These are phyloP conservation scores for Pythium aristosporum DNA, from an alignment of 352 stramenopile genomes.

Conservation along the genomic window DNA sequence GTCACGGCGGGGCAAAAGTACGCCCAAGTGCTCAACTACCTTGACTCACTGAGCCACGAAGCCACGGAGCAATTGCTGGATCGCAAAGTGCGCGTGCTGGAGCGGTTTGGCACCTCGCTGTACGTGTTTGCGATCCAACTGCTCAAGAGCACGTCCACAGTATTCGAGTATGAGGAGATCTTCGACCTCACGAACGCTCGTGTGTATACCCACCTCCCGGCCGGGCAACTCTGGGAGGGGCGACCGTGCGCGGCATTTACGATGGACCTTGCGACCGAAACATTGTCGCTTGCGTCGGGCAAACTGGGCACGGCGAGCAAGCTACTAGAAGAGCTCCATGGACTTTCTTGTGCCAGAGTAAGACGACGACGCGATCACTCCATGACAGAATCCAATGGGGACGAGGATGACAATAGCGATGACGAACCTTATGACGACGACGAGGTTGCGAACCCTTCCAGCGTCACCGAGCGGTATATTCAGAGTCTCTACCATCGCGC, in stretches of 20 bases:
- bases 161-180: slow-evolving; percentile 60
- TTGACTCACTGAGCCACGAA: slow-evolving; percentile 23
- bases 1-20: slow-evolving; percentile 67
- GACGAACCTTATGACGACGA: not conserved
- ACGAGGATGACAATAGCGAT: slow-evolving; percentile 1
- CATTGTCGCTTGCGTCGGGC: slow-evolving; percentile 54
- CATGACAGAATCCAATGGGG: not conserved
- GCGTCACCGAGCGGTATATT: slow-evolving; percentile 34
- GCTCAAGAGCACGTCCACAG: slow-evolving; percentile 51
- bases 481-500: slow-evolving; percentile 47
- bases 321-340: slow-evolving; percentile 25
- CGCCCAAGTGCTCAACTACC: slow-evolving; percentile 43
- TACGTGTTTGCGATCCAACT: slow-evolving; percentile 66
- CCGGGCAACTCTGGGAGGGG: slow-evolving; percentile 40
- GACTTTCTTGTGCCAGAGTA: not conserved
- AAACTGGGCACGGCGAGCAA: slow-evolving; percentile 49
- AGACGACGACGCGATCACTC: not conserved
- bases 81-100: slow-evolving; percentile 34
- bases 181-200: slow-evolving; percentile 61
- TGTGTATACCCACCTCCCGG: slow-evolving; percentile 34
- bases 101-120: slow-evolving; percentile 57
- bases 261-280: slow-evolving; percentile 54
- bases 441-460: not conserved
- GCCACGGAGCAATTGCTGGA: not conserved
- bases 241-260: slow-evolving; percentile 30